A percentile compares a stretch with the other conserved stretches of the same genome.
Evolutionary conservation across 495 filamentous ascomycete genomes (phyloP).

Genomic region (Annulohypoxylon maeteangense): DNA sequence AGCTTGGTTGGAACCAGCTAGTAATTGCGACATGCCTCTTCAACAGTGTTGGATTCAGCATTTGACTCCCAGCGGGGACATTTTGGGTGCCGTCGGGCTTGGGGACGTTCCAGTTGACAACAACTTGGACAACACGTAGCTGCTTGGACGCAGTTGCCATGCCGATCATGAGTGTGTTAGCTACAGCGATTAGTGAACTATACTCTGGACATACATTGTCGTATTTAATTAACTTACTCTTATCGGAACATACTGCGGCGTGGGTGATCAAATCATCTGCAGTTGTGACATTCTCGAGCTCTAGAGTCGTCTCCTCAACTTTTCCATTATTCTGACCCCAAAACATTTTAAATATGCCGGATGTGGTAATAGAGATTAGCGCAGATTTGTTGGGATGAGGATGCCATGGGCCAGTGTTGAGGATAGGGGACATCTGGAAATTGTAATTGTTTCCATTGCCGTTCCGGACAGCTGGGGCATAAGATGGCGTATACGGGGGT

Average conservation of each 20-base stretch:
- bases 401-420: slow-evolving; percentile 73
- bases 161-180: slow-evolving; percentile 68
- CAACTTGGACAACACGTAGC: slow-evolving; percentile 69
- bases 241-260: slow-evolving; percentile 79
- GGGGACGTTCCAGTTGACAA: slow-evolving; percentile 63
- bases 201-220: neutral
- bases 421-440: slow-evolving; percentile 59
- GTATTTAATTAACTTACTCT: slow-evolving; percentile 56
- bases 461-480: slow-evolving; percentile 59
- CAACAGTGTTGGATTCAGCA: slow-evolving; percentile 55
- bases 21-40: slow-evolving; percentile 63
- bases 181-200: slow-evolving; percentile 44
- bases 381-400: slow-evolving; percentile 72
- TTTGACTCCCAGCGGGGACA: slow-evolving; percentile 44
- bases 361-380: slow-evolving; percentile 75
- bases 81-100: slow-evolving; percentile 54
- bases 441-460: slow-evolving; percentile 53
- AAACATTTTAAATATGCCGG: slow-evolving; percentile 73
- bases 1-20: slow-evolving; percentile 58
- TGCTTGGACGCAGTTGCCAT: slow-evolving; percentile 74
- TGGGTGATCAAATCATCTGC: slow-evolving; percentile 81
- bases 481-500: slow-evolving; percentile 42
- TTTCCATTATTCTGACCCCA: slow-evolving; percentile 73
- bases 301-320: slow-evolving; percentile 72
- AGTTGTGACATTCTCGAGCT: slow-evolving; percentile 74